Evolutionary conservation across 768 basidiomycete genomes (phyloP).

Genomic region (Lactifluus volemus): DNA sequence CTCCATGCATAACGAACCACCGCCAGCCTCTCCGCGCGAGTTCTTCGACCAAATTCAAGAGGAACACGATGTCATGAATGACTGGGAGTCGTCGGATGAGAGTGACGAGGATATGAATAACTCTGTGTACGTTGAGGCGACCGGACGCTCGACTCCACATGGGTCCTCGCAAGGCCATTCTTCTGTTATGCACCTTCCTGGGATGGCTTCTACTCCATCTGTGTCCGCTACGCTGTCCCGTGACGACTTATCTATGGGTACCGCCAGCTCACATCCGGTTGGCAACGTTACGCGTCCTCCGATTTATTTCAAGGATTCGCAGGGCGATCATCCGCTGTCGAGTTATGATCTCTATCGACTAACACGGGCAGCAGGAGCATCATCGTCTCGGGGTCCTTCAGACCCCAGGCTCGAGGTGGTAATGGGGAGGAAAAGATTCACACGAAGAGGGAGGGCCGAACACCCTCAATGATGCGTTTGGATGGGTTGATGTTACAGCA

Average conservation of each 20-base stretch:
- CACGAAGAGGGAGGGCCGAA: conserved; percentile 31
- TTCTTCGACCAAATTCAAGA: conserved; percentile 72
- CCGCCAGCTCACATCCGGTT: conserved; percentile 10
- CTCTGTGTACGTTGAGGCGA: conserved; percentile 18
- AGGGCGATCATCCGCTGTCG: conserved; percentile 11
- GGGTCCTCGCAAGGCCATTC: conserved; percentile 9
- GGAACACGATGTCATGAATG: conserved; percentile 66
- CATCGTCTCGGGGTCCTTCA: conserved; percentile 1
- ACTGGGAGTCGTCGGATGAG: conserved; percentile 52
- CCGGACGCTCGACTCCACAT: conserved; percentile 15
- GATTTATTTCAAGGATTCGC: conserved; percentile 16
- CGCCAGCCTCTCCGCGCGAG: conserved; percentile 53
- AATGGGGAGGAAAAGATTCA: conserved; percentile 7
- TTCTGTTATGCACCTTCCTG: not conserved
- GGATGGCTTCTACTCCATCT: conserved; percentile 13
- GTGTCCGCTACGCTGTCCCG: conserved; percentile 6
- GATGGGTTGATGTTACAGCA: conserved; percentile 78
- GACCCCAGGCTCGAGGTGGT: conserved; percentile 7
- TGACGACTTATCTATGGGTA: conserved; percentile 1
- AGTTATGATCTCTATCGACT: conserved; percentile 13
- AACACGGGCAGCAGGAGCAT: conserved; percentile 6
- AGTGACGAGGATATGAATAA: conserved; percentile 25
- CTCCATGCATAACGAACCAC: conserved; percentile 51
- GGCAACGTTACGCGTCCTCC: conserved; percentile 11
- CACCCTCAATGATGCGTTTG: conserved; percentile 55